These are phyloP conservation scores for Boletus speciosus DNA, from an alignment of 768 basidiomycete species.

Conservation along the genomic window DNA sequence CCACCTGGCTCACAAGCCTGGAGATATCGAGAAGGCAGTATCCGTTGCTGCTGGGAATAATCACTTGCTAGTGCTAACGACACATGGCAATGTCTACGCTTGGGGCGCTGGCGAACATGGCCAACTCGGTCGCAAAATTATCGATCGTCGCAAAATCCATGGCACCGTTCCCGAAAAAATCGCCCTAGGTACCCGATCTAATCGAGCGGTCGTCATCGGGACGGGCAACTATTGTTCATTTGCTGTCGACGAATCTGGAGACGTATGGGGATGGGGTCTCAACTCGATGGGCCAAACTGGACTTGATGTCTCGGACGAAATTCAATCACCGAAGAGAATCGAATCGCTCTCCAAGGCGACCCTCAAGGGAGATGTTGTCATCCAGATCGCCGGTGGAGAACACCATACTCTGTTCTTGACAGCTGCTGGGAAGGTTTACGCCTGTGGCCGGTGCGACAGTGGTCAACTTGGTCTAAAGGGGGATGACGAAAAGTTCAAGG, in stretches of 20 bases:
- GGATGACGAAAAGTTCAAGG: conserved; percentile 64
- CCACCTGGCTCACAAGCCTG: conserved; percentile 55
- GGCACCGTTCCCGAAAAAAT: conserved; percentile 88
- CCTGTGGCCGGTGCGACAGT: conserved; percentile 80
- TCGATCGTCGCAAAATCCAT: conserved; percentile 84
- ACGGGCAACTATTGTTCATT: conserved; percentile 87
- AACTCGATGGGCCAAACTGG: conserved; percentile 87
- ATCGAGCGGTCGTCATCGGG: conserved; percentile 67
- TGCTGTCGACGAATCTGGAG: conserved; percentile 79
- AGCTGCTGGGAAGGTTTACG: conserved; percentile 77
- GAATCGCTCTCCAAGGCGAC: conserved; percentile 56
- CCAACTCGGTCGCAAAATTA: conserved; percentile 87
- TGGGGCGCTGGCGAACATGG: conserved; percentile 91
- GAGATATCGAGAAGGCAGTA: conserved; percentile 67
- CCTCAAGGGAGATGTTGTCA: conserved; percentile 57
- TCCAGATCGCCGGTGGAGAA: conserved; percentile 78
- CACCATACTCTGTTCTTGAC: conserved; percentile 92
- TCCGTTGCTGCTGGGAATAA: conserved; percentile 81
- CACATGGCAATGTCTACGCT: conserved; percentile 81
- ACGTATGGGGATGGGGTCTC: conserved; percentile 94
- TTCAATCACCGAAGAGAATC: conserved; percentile 65
- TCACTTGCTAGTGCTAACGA: conserved; percentile 86
- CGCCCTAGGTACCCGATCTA: conserved; percentile 61
- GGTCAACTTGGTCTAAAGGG: conserved; percentile 76
- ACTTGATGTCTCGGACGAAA: conserved; percentile 48